phyloP scores from a whole-genome alignment of 805 yeast species.

The Candida manassasensis region DNA sequence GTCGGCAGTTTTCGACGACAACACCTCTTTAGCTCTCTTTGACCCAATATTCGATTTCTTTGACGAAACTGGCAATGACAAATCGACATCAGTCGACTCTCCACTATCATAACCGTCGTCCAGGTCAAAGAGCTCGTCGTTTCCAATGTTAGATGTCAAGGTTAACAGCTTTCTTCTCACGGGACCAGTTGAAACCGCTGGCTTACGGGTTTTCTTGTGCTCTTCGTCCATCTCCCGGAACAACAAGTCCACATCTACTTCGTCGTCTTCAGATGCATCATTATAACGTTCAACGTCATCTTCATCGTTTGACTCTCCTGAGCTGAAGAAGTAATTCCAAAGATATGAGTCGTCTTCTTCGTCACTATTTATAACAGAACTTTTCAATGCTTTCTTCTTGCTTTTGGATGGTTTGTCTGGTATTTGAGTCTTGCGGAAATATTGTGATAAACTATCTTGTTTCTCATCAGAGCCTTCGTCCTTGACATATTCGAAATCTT shows the following conservation, averaged over 20 bases:
- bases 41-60: conserved; percentile 53
- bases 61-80: conserved; percentile 69
- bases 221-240: conserved; percentile 22
- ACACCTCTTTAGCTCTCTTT: conserved; percentile 85
- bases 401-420: conserved; percentile 6
- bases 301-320: conserved; percentile 24
- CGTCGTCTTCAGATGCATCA: conserved; percentile 7
- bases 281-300: conserved; percentile 9
- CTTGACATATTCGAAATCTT: conserved; percentile 3
- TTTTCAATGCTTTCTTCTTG: conserved; percentile 9
- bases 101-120: conserved; percentile 54
- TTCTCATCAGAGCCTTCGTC: conserved; percentile 5
- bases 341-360: conserved; percentile 67
- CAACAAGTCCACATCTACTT: conserved; percentile 15
- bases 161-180: conserved; percentile 1
- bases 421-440: conserved; percentile 1
- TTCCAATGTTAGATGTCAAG: conserved; percentile 6
- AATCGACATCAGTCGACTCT: conserved; percentile 92
- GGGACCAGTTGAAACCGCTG: neutral
- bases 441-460: neutral
- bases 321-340: conserved; percentile 67
- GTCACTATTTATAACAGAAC: conserved; percentile 19
- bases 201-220: conserved; percentile 1
- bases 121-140: conserved; percentile 5
- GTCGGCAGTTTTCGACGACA: conserved; percentile 81